Evolutionary conservation across 495 filamentous ascomycete genomes (phyloP).

Genomic region (Aspergillus asperescens): DNA sequence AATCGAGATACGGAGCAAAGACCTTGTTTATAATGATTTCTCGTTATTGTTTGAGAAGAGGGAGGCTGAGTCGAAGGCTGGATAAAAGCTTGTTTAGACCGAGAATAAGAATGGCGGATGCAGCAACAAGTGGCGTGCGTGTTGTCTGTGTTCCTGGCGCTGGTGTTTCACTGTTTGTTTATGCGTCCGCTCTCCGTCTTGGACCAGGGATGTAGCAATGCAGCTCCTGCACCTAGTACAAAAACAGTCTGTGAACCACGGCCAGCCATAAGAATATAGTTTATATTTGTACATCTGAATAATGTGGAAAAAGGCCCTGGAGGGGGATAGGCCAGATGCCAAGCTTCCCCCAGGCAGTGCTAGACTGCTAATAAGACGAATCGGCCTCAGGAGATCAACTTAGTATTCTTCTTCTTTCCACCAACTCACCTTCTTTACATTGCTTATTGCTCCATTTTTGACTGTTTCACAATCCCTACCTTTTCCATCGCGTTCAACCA

Average conservation of each 20-base stretch:
- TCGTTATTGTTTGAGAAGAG: not conserved
- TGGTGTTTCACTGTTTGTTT: not conserved
- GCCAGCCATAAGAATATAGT: not conserved
- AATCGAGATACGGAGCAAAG: not conserved
- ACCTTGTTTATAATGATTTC: no score
- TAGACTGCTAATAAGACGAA: not conserved
- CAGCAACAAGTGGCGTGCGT: not conserved
- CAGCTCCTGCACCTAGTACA: no score
- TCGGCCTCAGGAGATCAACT: not conserved
- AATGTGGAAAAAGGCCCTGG: not conserved
- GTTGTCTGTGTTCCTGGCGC: no score
- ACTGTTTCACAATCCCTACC: constrained; percentile 11
- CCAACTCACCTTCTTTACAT: not conserved
- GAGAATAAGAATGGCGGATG: no score
- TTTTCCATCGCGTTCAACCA: constrained; percentile 8
- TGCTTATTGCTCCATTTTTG: constrained; percentile 13
- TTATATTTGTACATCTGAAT: not conserved
- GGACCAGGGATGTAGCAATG: not conserved
- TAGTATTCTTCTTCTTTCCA: not conserved
- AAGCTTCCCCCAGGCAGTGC: constrained; percentile 6
- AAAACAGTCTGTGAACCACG: not conserved
- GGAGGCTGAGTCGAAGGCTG: not conserved
- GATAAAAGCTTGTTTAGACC: not conserved
- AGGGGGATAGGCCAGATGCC: no score
- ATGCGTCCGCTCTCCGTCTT: not conserved